Base-by-base conservation (phyloP, 2,329 filamentous ascomycete species). In the Fusarium sublunatum region DNA sequence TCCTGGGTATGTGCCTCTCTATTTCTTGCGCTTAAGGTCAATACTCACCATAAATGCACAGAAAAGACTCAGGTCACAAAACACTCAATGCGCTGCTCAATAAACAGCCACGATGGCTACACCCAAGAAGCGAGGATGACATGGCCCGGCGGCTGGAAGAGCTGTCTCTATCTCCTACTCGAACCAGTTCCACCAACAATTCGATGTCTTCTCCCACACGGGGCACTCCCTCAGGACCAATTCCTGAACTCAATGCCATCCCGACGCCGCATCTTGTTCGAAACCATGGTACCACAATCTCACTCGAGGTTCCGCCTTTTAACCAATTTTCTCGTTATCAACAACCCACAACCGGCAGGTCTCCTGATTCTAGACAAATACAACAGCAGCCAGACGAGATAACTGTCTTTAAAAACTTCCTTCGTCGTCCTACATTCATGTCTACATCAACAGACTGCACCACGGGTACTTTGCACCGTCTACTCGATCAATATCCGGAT, bases 31-130 rank as follows among this genome's bases (percentile, higher is more conserved):
- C 10, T 53, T 26, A 42, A 31, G 42, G 41, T 44, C 24, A n/a
- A 43, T 47, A 28, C 53, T 65, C 19, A 61, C 35, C 7, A 51
- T 32, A 4, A 38, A 19, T n/a, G 25, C 19, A 55, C 53, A 85
- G 83, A 34, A 82, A 82, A 65, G 84, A 86, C 65, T 86, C 85
- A 26, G 84, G 82, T 31, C 84, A 85, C 68, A 87, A 87, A 74
- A 85, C 82, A 22, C 80, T 87, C 62, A 82, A 83, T 50, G 75
- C 77, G 7, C 79, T 86, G 59, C 78, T 87, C 29, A 84, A 86
- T 61, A 85, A 87, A 59, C 83, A 88, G 34, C 83, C 84, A 28
- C 79, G 85, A 69, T 86, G 84, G 79, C 76, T 87, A 45, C 81
- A 83, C 19, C 84, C 85, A 2, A 80, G 79, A 57, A 79, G 76